phyloP scores from a whole-genome alignment of 129 eudicot species.

The Oenanthe sinensis region DNA sequence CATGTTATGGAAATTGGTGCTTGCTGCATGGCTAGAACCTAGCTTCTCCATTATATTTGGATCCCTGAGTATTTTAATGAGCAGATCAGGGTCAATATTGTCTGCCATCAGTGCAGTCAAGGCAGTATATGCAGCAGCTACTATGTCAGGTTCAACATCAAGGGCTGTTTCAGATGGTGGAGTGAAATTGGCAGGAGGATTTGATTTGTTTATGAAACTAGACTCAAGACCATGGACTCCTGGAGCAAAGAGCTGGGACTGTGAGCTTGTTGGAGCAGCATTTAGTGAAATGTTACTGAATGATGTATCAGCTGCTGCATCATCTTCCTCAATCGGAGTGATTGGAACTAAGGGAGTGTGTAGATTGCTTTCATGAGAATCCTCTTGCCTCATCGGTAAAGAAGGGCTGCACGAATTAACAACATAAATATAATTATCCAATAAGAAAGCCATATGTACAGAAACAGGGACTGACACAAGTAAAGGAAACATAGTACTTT shows the following conservation, averaged over 20 bases:
- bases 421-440: neutral
- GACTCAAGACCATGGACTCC: slow-evolving; percentile 15
- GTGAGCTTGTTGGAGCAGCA: slow-evolving; percentile 11
- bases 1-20: slow-evolving; percentile 20
- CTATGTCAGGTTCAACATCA: slow-evolving; percentile 37
- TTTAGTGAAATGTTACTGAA: slow-evolving; percentile 7
- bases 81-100: slow-evolving; percentile 61
- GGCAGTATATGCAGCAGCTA: slow-evolving; percentile 59
- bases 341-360: slow-evolving; percentile 56
- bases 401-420: slow-evolving; percentile 46
- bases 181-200: slow-evolving; percentile 14
- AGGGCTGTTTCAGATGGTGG: slow-evolving; percentile 26
- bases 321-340: slow-evolving; percentile 90
- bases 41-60: slow-evolving; percentile 60
- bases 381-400: slow-evolving; percentile 22
- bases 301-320: slow-evolving; percentile 33
- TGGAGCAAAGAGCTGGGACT: neutral
- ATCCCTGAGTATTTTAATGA: slow-evolving; percentile 54
- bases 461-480: neutral
- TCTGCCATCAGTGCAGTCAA: slow-evolving; percentile 42
- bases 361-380: slow-evolving; percentile 27
- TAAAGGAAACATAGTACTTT: slow-evolving; percentile 32
- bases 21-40: slow-evolving; percentile 32
- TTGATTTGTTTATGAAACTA: neutral
- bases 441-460: neutral